Base-by-base conservation (phyloP, 2,329 filamentous ascomycete species). In the Cladosporium sp. region DNA sequence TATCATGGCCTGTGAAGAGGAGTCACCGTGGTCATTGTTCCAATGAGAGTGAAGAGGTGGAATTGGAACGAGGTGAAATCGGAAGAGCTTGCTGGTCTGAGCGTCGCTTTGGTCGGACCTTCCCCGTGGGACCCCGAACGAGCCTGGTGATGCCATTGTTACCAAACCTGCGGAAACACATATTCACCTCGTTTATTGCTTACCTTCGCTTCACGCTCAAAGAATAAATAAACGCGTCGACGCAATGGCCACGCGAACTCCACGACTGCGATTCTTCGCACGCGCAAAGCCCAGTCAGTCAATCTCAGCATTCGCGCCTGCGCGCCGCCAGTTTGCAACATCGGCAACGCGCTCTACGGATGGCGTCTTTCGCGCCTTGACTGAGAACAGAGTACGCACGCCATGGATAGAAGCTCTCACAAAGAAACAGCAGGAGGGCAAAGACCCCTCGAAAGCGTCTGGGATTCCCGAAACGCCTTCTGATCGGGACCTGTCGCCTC, bases 371-470 rank as follows among this genome's bases (percentile, higher is more conserved):
- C 79, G 81, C 58, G 86, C 84, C 63, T 78, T 88, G 62, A 86
- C 86, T 59, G 83, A 83, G 21, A 85, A 85, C 78, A 80, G 87
- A 54, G 85, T 88, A 8, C 85, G 86, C 67, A 88, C 84, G n/a
- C 88, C 89, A 32, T 91, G 88, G 86, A 84, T 91, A 49, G 86
- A 90, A 70, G 89, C 89, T 0, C 79, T 90, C 59, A 82, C 81
- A 24, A 81, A 84, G 69, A 83, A 85, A 70, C 82, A 85, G 66
- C 71, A 74, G 63, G 68, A 71, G 59, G 75, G 78, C 26, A 69
- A 74, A 24, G 75, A 76, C 49, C 71, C 75, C 4, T 67, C 71
- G 1, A 72, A 77, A 64, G 64, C 72, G 7, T 74, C 75, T 7
- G 75, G 73, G 1, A 75, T 76, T 66, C 69, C 77, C 49, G 67